Conservation (phyloP, 1,284 basidiomycete genomes). For the Cystobasidium slooffiae region DNA sequence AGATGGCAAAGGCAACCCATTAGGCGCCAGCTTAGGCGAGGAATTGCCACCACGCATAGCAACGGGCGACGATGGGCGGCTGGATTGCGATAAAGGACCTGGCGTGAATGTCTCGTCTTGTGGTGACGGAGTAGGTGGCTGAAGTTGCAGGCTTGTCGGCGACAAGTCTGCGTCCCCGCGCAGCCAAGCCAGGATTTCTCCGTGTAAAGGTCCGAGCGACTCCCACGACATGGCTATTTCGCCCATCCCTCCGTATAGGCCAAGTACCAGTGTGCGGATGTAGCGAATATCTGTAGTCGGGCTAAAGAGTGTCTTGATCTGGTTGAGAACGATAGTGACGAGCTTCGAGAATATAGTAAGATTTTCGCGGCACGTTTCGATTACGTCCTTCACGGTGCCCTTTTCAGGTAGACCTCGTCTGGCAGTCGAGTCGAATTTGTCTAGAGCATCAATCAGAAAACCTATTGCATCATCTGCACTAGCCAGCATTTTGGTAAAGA, state of each 20-base stretch:
- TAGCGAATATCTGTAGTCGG: slow-evolving; percentile 82
- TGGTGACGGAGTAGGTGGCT: slow-evolving; percentile 10
- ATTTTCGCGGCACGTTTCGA: slow-evolving; percentile 83
- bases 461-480: slow-evolving; percentile 81
- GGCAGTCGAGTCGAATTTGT: slow-evolving; percentile 86
- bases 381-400: slow-evolving; percentile 72
- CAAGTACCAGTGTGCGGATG: slow-evolving; percentile 81
- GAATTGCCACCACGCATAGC: background rate
- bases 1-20: slow-evolving; percentile 10
- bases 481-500: slow-evolving; percentile 80
- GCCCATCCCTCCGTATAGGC: slow-evolving; percentile 85
- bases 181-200: slow-evolving; percentile 58
- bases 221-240: slow-evolving; percentile 89
- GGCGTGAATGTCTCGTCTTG: slow-evolving; percentile 13
- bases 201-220: slow-evolving; percentile 73
- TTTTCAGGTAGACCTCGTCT: slow-evolving; percentile 68
- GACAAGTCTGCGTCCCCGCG: slow-evolving; percentile 14
- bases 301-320: slow-evolving; percentile 61
- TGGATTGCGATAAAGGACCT: slow-evolving; percentile 1
- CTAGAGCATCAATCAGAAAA: slow-evolving; percentile 83
- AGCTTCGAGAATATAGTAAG: slow-evolving; percentile 86
- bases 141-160: slow-evolving; percentile 12
- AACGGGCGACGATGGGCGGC: slow-evolving; percentile 17
- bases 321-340: slow-evolving; percentile 68
- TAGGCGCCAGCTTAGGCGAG: slow-evolving; percentile 21